phyloP scores from a whole-genome alignment of 2,329 filamentous ascomycete species.

The Pestalotiopsis sp. region DNA sequence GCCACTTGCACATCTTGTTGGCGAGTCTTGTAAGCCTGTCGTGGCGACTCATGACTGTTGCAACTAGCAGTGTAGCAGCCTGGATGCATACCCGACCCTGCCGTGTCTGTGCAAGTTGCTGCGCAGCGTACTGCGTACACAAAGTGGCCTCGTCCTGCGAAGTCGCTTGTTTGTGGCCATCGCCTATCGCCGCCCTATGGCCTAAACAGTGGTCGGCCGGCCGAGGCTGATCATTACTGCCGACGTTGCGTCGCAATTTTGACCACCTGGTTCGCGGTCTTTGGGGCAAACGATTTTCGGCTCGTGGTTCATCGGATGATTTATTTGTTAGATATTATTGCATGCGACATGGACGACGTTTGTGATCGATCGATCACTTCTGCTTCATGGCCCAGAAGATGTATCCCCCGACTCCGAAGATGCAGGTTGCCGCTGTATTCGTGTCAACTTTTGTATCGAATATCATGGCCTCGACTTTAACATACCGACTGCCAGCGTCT shows the following conservation, averaged over 20 bases:
- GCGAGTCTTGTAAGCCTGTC: not conserved
- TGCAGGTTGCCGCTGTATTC: conserved; percentile 5
- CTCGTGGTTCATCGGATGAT: not conserved
- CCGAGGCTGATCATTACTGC: not conserved
- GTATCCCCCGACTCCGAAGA: conserved; percentile 11
- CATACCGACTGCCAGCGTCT: conserved; percentile 10
- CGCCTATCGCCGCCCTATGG: not conserved
- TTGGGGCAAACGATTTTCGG: not conserved
- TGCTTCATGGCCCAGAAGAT: conserved; percentile 13
- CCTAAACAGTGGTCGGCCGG: not conserved
- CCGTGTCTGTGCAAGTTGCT: not conserved
- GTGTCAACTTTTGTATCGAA: not conserved
- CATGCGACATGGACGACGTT: not conserved
- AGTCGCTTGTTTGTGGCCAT: not conserved
- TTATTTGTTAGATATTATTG: not conserved
- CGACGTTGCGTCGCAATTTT: not conserved
- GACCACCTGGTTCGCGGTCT: not conserved
- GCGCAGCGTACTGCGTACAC: not conserved
- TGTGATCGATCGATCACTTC: not conserved
- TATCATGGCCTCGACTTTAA: not conserved
- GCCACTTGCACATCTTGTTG: not conserved
- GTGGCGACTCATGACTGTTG: not conserved
- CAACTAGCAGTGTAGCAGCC: not conserved
- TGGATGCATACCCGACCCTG: not conserved
- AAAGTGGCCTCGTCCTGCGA: not conserved